Evolutionary conservation across 2,329 filamentous ascomycete genomes (phyloP), one percentile per base, ranked within the genome.

Genomic region (Aspergillus uvarum): DNA sequence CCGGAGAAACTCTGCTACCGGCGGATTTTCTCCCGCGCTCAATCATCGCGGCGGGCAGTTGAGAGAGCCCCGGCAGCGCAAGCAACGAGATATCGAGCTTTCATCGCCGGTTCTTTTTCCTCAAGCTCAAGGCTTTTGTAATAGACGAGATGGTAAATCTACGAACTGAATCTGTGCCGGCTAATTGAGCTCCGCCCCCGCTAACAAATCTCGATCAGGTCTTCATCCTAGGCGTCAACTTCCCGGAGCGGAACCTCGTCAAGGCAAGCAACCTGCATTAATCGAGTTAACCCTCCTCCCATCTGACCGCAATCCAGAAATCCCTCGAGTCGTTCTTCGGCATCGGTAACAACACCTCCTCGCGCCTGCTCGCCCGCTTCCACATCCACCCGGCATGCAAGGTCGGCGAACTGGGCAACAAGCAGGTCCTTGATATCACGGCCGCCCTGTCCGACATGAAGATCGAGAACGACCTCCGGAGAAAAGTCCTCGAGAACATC

Each of bases 371-470:
- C 81, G 91, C 95, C 66, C 93, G 91, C 72, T 89, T 92, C 80
- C 88, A 89, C 69, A 96, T 99, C 73, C 91, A 96, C 79, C 88
- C 91, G 31, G 88, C 86, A 59, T 90, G 91, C 66, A 90, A 88
- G 72, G 82, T 98, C 67, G 90, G 90, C 74, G 83, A 86, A 7
- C 80, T 99, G 21, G 83, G 86, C 49, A 86, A 88, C 61, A 87
- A 89, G 74, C 93, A 92, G 62, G 81, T 96, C 67, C 88, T 91
- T 55, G 89, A 90, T 56, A 82, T 99, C 62, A 95, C 90, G 22
- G 89, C 89, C 54, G 91, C 96, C 71, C 82, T 99, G 47, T 91
- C 92, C 16, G 88, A 87, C 57, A 93, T 99, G 91, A 96, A 90
- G 61, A 91, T 98, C 70, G 95, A 97, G 77, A 96, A 90, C 76